Conservation (phyloP, 2,329 filamentous ascomycete species). For the Moelleriella libera region DNA sequence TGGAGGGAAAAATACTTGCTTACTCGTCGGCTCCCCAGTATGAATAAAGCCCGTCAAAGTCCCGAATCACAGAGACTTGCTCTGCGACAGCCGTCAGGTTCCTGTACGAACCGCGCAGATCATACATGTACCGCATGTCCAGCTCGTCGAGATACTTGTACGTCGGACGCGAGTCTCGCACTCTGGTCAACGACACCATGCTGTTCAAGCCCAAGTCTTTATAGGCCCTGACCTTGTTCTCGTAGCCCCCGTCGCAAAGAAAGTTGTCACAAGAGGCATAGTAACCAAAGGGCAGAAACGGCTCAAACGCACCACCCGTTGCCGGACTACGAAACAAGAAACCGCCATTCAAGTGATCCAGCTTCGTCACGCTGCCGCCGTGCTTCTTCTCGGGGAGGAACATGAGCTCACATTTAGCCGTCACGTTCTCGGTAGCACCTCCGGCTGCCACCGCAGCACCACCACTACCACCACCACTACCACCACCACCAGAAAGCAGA, state of each 20-base stretch:
- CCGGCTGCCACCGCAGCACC: constrained; percentile 7
- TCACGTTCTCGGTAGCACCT: constrained; percentile 16
- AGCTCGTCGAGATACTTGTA: constrained; percentile 24
- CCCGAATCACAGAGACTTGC: constrained; percentile 24
- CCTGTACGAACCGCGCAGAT: constrained; percentile 27
- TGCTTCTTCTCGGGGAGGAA: constrained; percentile 28
- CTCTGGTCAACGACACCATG: constrained; percentile 27
- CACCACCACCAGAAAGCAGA: constrained; percentile 17
- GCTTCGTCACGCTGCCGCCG: constrained; percentile 26
- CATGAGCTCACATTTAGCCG: constrained; percentile 19
- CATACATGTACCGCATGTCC: constrained; percentile 28
- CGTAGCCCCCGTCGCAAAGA: constrained; percentile 22
- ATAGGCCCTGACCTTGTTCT: constrained; percentile 18
- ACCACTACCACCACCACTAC: too few species aligned
- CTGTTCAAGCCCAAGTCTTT: constrained; percentile 25
- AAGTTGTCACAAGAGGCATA: constrained; percentile 29
- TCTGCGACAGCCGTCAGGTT: constrained; percentile 24
- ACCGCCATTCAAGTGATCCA: constrained; percentile 30
- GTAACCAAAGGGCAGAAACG: constrained; percentile 29
- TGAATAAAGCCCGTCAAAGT: constrained; percentile 24
- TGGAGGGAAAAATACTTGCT: constrained; percentile 4
- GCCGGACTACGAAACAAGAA: constrained; percentile 22
- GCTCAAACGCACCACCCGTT: constrained; percentile 20
- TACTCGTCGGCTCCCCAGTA: constrained; percentile 33
- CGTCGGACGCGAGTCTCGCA: constrained; percentile 19